Base-by-base conservation (phyloP, 805 yeast genomes). In the Yarrowia sp. region DNA sequence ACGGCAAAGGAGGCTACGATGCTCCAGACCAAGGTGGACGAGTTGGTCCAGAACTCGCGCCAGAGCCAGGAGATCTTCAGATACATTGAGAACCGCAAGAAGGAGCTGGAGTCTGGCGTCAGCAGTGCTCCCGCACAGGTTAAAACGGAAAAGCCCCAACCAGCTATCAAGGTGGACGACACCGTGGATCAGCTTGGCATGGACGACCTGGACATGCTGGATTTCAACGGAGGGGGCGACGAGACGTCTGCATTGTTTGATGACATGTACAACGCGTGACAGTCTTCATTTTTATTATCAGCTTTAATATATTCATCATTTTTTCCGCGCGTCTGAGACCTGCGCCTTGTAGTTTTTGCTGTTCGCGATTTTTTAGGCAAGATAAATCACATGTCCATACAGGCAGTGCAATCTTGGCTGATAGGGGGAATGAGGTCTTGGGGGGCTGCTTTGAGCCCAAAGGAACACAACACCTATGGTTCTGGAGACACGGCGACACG, bases 201-300 rank as follows among this genome's bases (percentile, higher is more conserved):
- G 42, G 61, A 55, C n/a, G 61, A 55, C 33, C 25, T 55, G 36
- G 51, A 33, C 13, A 63, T 63, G 25, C 84, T 90, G 85, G 70
- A 74, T 18, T 72, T 55, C 21, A 27, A 27, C 22, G 61, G 61
- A 38, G 59, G 44, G 21, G 38, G 41, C 29, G 59, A 36, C 14
- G 41, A 41, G 58, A 13, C 56, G 21, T 58, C 62, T n/a, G 61
- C 61, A 27, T 21, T 44, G 39, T 42, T 60, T 29, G 39, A 41
- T 32, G 51, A 38, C 27, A 66, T 64, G 67, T 67, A 65, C 49
- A 64, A 51, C 13, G 32, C 32, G 25, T 51, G 21, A 21, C 18
- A 8, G 9, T 2, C 21, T 4, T 9, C n/a, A 27, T 44, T 44
- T 42, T 29, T 44, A 44, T 29, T 44, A 44, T 29, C 35, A 44